A percentile compares a stretch with the other conserved stretches of the same genome.
phyloP scores from a whole-genome alignment of 495 filamentous ascomycete species.

The Talaromyces borbonicus region DNA sequence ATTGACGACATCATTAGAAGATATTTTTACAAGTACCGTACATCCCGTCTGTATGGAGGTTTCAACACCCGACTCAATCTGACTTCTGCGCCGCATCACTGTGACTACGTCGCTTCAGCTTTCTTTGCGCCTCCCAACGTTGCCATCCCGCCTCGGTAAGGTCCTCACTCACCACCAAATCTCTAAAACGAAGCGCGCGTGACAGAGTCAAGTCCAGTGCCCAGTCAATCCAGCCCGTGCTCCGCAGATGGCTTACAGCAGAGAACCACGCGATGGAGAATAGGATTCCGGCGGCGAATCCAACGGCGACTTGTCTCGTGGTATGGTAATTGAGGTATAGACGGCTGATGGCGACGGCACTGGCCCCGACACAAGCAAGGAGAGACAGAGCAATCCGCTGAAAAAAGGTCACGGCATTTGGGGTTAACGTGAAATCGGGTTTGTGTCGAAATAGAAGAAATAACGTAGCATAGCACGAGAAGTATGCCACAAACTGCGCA shows the following conservation, averaged over 20 bases:
- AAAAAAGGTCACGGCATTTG: constrained; percentile 38
- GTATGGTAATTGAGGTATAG: constrained; percentile 96
- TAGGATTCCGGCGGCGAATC: constrained; percentile 56
- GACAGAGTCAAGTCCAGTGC: constrained; percentile 56
- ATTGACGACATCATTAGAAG: not conserved
- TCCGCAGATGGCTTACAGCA: constrained; percentile 53
- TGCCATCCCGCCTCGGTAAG: constrained; percentile 87
- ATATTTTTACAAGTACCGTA: constrained; percentile 1
- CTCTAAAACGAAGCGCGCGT: constrained; percentile 58
- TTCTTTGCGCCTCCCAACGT: constrained; percentile 62
- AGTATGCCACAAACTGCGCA: constrained; percentile 88
- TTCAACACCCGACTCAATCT: constrained; percentile 13
- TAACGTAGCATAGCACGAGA: constrained; percentile 68
- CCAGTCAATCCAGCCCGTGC: constrained; percentile 58
- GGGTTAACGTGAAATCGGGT: constrained; percentile 39
- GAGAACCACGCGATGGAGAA: constrained; percentile 74
- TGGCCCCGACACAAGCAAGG: constrained; percentile 49
- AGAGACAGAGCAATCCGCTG: constrained; percentile 49
- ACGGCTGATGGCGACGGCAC: constrained; percentile 63
- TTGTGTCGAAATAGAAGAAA: constrained; percentile 74
- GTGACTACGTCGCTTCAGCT: constrained; percentile 21
- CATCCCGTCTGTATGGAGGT: too few relatives aligned
- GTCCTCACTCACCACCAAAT: constrained; percentile 85
- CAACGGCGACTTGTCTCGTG: constrained; percentile 72
- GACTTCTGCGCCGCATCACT: constrained; percentile 20